Evolutionary conservation across 2,329 filamentous ascomycete species (phyloP), one percentile per base, ranked within the genome.

Genomic region (Trichothecium sympodiale): DNA sequence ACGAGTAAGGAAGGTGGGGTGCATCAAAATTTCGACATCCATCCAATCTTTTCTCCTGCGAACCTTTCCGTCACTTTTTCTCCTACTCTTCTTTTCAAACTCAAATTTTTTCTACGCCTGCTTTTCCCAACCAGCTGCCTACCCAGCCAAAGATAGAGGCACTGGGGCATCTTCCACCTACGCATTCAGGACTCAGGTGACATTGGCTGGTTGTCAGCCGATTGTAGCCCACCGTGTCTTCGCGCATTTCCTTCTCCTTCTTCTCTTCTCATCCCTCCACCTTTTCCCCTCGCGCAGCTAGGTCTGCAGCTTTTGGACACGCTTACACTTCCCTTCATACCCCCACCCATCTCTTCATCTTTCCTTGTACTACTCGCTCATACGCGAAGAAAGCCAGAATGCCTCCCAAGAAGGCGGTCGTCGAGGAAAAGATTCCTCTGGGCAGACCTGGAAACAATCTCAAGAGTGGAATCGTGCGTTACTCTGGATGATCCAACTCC

Each of bases 401-500:
- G 91, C 73, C 86, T 65, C 91, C 91, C 61, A 98, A 98, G 76
- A 96, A 96, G 69, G 69, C 66, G 36, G 80, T 78, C 52, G 78
- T 85, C 53, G 83, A 95, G 74, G 84, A 96, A 74, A 96, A 96
- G 80, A 74, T 96, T 63, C 80, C 91, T 51, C 74, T 98, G 64
- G 91, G 91, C 63, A 76, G 91, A 59, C 91, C 91, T 47, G 91
- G 91, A 57, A 98, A 98, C 76, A 96, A 78, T 68, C 64, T 98
- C 64, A 98, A 96, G 78, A 95, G 86, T 71, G 93, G 91, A 69
- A 98, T 98, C 78, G 91, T 93, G 73, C 65, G 77, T 52, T 39
- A 31, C 41, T 33, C 20, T 10, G 20, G 20, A 25, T 25, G 20
- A 25, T 25, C 20, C 6, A 25, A 25, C 10, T 25, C 20, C 20